Percentiles rank a stretch among this genome's conserved stretches.
Conservation (phyloP, 495 filamentous ascomycete genomes). For the Aspergillus asperescens region DNA sequence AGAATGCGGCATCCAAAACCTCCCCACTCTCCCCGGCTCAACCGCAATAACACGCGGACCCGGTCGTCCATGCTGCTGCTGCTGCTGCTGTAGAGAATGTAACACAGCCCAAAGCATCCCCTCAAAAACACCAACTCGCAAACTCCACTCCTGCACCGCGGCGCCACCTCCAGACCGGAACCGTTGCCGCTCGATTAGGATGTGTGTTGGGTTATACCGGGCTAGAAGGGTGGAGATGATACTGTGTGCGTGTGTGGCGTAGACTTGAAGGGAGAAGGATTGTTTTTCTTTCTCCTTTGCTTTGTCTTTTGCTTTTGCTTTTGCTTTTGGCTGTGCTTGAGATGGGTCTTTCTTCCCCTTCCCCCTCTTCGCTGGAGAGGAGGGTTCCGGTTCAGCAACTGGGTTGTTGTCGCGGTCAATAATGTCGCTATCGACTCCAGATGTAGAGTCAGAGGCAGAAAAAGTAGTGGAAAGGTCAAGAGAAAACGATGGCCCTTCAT, state of each 20-base stretch:
- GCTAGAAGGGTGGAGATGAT: slow-evolving; percentile 51
- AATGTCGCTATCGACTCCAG: no score
- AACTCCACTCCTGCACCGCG: slow-evolving; percentile 79
- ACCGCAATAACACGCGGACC: slow-evolving; percentile 28
- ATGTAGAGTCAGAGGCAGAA: background rate
- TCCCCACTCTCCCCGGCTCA: slow-evolving; percentile 37
- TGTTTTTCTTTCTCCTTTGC: background rate
- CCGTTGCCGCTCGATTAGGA: slow-evolving; percentile 88
- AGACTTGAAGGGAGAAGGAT: slow-evolving; percentile 49
- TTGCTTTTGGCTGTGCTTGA: background rate
- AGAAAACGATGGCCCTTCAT: no score
- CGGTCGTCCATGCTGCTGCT: slow-evolving; percentile 2
- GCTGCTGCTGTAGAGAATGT: slow-evolving; percentile 43
- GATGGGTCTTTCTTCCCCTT: background rate
- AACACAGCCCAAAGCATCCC: slow-evolving; percentile 81
- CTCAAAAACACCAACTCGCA: slow-evolving; percentile 86
- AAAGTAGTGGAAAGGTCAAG: no score
- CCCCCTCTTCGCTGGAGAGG: background rate
- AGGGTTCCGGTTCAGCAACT: background rate
- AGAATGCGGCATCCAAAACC: slow-evolving; percentile 29
- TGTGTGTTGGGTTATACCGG: slow-evolving; percentile 54
- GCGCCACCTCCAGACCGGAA: slow-evolving; percentile 63
- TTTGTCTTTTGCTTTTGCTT: slow-evolving; percentile 12
- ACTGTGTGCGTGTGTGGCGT: slow-evolving; percentile 57
- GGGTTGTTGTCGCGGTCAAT: no score